A percentile compares a stretch with the other conserved stretches of the same genome.
phyloP scores from a whole-genome alignment of 2,329 filamentous ascomycete genomes.

The Lomentospora prolificans region DNA sequence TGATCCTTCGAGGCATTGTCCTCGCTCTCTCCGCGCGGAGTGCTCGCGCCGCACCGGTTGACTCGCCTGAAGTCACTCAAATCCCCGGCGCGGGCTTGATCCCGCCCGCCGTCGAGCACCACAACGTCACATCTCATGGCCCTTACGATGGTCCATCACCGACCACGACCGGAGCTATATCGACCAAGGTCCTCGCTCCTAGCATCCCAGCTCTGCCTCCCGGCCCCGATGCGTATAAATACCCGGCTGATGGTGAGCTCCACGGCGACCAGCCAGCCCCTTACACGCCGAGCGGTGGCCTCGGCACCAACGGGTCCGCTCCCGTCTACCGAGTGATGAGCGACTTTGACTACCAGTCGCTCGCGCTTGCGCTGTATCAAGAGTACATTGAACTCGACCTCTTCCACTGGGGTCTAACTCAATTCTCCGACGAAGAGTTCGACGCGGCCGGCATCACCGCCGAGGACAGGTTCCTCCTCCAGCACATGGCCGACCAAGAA shows the following conservation, averaged over 20 bases:
- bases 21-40: neutral
- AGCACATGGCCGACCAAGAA: constrained; percentile 72
- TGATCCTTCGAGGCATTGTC: neutral
- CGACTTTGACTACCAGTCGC: constrained; percentile 75
- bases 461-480: constrained; percentile 60
- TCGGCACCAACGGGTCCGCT: constrained; percentile 66
- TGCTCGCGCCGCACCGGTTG: too few species aligned
- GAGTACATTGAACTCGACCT: constrained; percentile 80
- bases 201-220: constrained; percentile 49
- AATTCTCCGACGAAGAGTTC: constrained; percentile 62
- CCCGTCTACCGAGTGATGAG: constrained; percentile 70
- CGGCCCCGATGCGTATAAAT: constrained; percentile 53
- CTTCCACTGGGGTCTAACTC: constrained; percentile 66
- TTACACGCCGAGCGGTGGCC: constrained; percentile 61
- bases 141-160: constrained; percentile 53
- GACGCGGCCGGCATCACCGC: constrained; percentile 54
- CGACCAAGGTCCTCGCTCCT: constrained; percentile 44
- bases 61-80: neutral
- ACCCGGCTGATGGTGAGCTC: constrained; percentile 61
- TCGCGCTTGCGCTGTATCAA: constrained; percentile 66
- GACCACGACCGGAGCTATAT: constrained; percentile 61
- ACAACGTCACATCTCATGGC: constrained; percentile 56
- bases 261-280: constrained; percentile 60
- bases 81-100: neutral
- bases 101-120: neutral